Conservation (phyloP, 164 flowering plant genomes). For the Tinospora cordifolia region DNA sequence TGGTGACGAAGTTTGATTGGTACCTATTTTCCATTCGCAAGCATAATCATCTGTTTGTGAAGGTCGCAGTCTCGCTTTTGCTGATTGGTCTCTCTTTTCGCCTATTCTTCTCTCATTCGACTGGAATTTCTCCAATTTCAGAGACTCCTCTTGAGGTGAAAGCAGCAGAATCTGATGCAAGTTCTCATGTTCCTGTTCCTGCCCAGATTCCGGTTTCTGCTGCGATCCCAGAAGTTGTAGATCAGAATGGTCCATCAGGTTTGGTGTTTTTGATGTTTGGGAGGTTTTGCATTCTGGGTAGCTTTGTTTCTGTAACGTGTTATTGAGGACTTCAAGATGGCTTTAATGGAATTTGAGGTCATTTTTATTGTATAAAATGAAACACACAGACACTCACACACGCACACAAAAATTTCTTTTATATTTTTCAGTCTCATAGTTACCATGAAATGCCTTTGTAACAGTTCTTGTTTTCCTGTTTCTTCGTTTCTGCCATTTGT, state of each 20-base stretch:
- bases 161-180: conserved; percentile 9
- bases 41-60: conserved; percentile 37
- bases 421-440: background rate
- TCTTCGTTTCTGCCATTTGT: too few species aligned
- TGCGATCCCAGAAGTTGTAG: conserved; percentile 10
- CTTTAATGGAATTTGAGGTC: background rate
- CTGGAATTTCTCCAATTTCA: conserved; percentile 20
- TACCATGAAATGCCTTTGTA: background rate
- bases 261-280: conserved; percentile 1
- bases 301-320: background rate
- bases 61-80: conserved; percentile 39
- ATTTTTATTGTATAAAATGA: background rate
- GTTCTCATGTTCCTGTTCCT: background rate
- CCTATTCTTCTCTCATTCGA: conserved; percentile 38
- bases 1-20: conserved; percentile 27
- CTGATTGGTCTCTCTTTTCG: conserved; percentile 57
- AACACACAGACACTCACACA: background rate
- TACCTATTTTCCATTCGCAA: conserved; percentile 29
- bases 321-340: background rate
- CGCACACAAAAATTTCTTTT: background rate
- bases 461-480: background rate
- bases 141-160: conserved; percentile 13
- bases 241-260: conserved; percentile 27
- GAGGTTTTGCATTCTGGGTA: background rate
- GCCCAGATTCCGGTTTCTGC: conserved; percentile 11